Percentiles rank a stretch among this genome's conserved stretches.
phyloP scores from a whole-genome alignment of 768 basidiomycete species.

The Inosperma sp. region DNA sequence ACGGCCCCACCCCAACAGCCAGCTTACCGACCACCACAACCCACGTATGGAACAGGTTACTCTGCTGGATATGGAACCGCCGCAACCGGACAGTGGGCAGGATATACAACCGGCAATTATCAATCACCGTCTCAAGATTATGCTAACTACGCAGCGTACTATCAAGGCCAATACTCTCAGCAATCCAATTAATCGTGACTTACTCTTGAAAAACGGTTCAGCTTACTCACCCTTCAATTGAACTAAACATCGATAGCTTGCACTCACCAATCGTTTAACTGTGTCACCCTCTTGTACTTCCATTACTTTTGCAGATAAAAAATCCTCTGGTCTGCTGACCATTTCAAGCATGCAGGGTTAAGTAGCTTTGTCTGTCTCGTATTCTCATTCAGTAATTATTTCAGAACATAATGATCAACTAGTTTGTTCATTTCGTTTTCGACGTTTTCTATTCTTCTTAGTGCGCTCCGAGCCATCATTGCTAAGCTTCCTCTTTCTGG shows the following conservation, averaged over 20 bases:
- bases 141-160: conserved; percentile 80
- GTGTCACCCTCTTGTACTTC: conserved; percentile 20
- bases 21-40: conserved; percentile 69
- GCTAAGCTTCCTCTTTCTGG: conserved; percentile 24
- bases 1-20: conserved; percentile 50
- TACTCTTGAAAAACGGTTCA: not conserved
- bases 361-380: no score
- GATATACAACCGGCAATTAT: conserved; percentile 43
- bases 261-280: conserved; percentile 26
- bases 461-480: conserved; percentile 20
- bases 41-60: conserved; percentile 43
- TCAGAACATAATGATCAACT: no score
- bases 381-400: no score
- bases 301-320: conserved; percentile 9
- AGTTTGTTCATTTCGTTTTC: no score
- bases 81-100: conserved; percentile 42
- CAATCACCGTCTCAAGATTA: conserved; percentile 65
- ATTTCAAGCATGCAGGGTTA: no score
- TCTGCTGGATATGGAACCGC: conserved; percentile 41
- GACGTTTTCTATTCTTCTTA: no score
- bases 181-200: conserved; percentile 47
- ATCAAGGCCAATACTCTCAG: conserved; percentile 83
- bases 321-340: no score
- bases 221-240: no score
- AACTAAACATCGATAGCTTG: conserved; percentile 30